Evolutionary conservation across 495 filamentous ascomycete species (phyloP).

Genomic region (Daldinia decipiens): DNA sequence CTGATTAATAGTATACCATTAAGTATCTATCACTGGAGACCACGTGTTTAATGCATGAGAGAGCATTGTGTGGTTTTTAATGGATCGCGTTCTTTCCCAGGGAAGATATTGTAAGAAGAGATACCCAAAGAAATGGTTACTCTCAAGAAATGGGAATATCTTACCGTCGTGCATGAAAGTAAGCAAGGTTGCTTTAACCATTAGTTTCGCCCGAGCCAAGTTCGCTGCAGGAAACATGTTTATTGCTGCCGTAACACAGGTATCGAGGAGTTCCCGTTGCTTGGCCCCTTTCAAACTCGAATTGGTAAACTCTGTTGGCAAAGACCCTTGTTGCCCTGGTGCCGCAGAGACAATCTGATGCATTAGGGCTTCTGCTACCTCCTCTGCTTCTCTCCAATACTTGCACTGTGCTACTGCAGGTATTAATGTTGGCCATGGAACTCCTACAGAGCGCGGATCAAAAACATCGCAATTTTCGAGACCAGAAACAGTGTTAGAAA

Average conservation of each 20-base stretch:
- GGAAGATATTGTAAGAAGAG: too few relatives aligned
- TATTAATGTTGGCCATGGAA: constrained; percentile 23
- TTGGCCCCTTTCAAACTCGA: constrained; percentile 19
- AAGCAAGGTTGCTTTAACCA: constrained; percentile 16
- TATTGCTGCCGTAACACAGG: constrained; percentile 11
- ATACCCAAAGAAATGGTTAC: not conserved
- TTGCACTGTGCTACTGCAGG: constrained; percentile 20
- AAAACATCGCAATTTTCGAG: too few relatives aligned
- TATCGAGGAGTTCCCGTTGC: constrained; percentile 15
- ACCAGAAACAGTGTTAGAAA: too few relatives aligned
- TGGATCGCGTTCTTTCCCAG: not conserved
- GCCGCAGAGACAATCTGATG: too few relatives aligned
- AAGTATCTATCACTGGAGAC: too few relatives aligned
- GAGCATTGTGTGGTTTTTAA: not conserved
- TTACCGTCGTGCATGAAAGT: constrained; percentile 28
- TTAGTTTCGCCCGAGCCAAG: constrained; percentile 5
- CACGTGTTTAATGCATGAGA: too few relatives aligned
- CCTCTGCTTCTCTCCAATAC: constrained; percentile 21
- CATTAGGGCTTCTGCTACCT: not conserved
- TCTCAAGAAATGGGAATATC: not conserved
- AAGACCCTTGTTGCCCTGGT: constrained; percentile 12
- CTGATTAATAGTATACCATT: too few relatives aligned
- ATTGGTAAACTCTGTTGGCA: constrained; percentile 13
- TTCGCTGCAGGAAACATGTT: constrained; percentile 22
- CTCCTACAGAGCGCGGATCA: not conserved